Evolutionary conservation across 129 eudicot species (phyloP).

Genomic region (Helichrysum umbraculigerum): DNA sequence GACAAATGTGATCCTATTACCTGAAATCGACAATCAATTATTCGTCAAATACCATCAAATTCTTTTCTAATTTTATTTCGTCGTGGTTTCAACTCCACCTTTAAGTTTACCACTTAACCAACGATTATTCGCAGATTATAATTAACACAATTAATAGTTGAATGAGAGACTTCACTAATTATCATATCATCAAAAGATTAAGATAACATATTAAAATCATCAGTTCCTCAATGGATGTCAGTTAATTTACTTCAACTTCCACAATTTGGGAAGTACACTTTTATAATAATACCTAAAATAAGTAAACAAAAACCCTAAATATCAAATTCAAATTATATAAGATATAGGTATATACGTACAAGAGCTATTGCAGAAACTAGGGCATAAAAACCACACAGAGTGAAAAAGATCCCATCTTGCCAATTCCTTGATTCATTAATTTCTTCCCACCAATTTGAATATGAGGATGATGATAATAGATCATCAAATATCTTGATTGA

Average conservation of each 20-base stretch:
- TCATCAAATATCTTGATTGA: conserved; percentile 21
- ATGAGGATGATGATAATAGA: conserved; percentile 13
- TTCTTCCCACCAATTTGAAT: conserved; percentile 56
- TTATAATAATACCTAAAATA: not conserved
- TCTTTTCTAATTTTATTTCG: too few species aligned
- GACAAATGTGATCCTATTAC: too few species aligned
- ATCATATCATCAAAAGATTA: not conserved
- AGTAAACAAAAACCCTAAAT: not conserved
- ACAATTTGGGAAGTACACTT: too few species aligned
- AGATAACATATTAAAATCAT: not conserved
- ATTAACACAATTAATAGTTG: not conserved
- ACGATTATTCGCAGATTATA: not conserved
- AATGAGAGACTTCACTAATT: too few species aligned
- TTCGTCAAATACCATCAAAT: too few species aligned
- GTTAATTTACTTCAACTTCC: too few species aligned
- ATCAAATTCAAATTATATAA: too few species aligned
- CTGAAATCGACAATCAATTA: too few species aligned
- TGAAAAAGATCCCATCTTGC: conserved; percentile 70
- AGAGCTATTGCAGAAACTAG: conserved; percentile 67
- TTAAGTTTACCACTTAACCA: too few species aligned
- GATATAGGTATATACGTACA: conserved; percentile 21
- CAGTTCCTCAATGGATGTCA: not conserved
- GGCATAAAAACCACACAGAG: conserved; percentile 56
- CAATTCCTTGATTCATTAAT: conserved; percentile 55
- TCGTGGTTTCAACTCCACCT: too few species aligned